Evolutionary conservation across 352 stramenopile species (phyloP).

Genomic region (Phytopythium aichiense): DNA sequence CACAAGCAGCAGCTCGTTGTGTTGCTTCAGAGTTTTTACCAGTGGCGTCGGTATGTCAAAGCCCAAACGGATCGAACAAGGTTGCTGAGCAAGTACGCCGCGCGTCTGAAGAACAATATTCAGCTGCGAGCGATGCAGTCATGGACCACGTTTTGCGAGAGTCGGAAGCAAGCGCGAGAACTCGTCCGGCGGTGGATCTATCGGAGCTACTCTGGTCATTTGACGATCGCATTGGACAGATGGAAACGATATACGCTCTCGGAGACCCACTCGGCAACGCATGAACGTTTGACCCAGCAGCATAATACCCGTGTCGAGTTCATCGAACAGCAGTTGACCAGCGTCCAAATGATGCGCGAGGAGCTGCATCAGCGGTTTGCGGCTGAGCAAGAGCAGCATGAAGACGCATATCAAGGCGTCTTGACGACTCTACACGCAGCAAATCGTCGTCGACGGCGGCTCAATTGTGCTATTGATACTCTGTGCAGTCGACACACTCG

Average conservation of each 20-base stretch:
- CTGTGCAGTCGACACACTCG: background rate
- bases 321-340: background rate
- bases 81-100: slow-evolving; percentile 16
- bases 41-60: slow-evolving; percentile 18
- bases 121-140: slow-evolving; percentile 13
- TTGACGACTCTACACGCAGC: background rate
- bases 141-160: slow-evolving; percentile 20
- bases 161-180: slow-evolving; percentile 17
- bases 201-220: slow-evolving; percentile 1
- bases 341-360: slow-evolving; percentile 1
- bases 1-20: slow-evolving; percentile 18
- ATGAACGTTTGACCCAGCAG: background rate
- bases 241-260: background rate
- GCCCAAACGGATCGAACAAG: background rate
- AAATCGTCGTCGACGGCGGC: background rate
- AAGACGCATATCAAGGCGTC: background rate
- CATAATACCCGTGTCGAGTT: background rate
- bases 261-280: background rate
- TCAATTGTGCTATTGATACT: background rate
- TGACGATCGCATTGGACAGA: background rate
- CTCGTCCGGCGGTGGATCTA: slow-evolving; percentile 19
- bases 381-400: background rate
- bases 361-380: background rate
- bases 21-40: slow-evolving; percentile 18
- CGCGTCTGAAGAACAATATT: slow-evolving; percentile 18